Base-by-base conservation (phyloP, 1,284 basidiomycete species). In the Leccinum pachyderme region DNA sequence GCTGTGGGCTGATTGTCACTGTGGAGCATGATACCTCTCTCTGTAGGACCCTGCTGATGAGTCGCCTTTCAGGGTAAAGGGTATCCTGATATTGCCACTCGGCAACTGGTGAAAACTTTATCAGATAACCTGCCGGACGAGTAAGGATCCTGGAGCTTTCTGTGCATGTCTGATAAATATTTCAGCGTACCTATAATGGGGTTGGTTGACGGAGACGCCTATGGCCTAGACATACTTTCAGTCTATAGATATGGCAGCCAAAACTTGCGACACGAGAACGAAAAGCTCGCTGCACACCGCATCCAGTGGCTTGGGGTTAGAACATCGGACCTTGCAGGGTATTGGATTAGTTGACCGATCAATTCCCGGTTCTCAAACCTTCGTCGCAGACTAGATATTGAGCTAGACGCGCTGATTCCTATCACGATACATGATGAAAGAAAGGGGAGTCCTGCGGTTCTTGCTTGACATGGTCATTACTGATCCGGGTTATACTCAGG, bases 131-230 rank as follows among this genome's bases (percentile, higher is more conserved):
- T 92, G 27, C 86, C 89, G 4, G 53, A 65, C 5, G 58, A 66
- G 83, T 81, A 63, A 58, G 71, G 18, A 24, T 13, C 15, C 11
- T 25, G 47, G 61, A 59, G 72, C 37, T 37, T 12, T 56, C 49
- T 29, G 7, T 45, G 11, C 9, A 12, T 28, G 25, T 27, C 22
- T 52, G 52, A 45, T 9, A 33, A 48, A 18, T 3, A 33, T 51
- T 52, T 13, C 55, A 93, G 89, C 12, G 76, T 91, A 31, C 87
- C 85, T 0, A 79, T 95, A 46, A 70, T 89, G 52, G 87, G 81
- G 0, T 72, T 97, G n/a, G 88, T 96, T 5, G 95, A 98, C 65
- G 89, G 83, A 0, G 95, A 98, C 69, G 87, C 94, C 0, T 91
- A 91, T 68, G 95, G 95, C 2, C 70, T 97, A 39, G 91, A 94